Percentiles rank a stretch among this genome's conserved stretches.
phyloP scores from a whole-genome alignment of 306 rosid species.

The Ormosia semicastrata region DNA sequence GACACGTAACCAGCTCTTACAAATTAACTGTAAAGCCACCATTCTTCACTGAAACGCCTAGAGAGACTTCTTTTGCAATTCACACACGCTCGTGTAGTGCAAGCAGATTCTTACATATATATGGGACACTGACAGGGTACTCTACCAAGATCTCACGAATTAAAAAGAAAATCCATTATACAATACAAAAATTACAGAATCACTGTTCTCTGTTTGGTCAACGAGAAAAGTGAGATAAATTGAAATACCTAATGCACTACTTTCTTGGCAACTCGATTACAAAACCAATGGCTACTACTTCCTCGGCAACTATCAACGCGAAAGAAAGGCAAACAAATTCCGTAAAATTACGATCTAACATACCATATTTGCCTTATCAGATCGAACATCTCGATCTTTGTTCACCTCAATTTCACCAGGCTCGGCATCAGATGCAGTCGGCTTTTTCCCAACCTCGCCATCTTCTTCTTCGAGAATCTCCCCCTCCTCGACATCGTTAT shows the following conservation, averaged over 20 bases:
- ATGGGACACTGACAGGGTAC: slow-evolving; percentile 71
- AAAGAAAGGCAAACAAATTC: background rate
- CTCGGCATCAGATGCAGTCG: slow-evolving; percentile 32
- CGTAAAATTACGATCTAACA: slow-evolving; percentile 21
- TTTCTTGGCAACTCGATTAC: background rate
- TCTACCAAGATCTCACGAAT: slow-evolving; percentile 59
- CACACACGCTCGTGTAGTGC: slow-evolving; percentile 81
- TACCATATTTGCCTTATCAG: slow-evolving; percentile 49
- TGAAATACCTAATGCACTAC: background rate
- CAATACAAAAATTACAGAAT: slow-evolving; percentile 15
- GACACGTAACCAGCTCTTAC: slow-evolving; percentile 93
- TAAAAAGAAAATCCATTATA: slow-evolving; percentile 24
- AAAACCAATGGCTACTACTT: background rate
- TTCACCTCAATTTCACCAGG: slow-evolving; percentile 37
- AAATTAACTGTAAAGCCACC: slow-evolving; percentile 87
- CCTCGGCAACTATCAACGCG: slow-evolving; percentile 26
- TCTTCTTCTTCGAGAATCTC: slow-evolving; percentile 71
- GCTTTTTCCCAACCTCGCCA: slow-evolving; percentile 27
- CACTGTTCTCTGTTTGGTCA: slow-evolving; percentile 12
- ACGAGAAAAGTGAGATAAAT: slow-evolving; percentile 9
- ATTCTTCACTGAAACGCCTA: slow-evolving; percentile 97
- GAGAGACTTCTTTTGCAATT: slow-evolving; percentile 89
- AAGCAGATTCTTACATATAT: slow-evolving; percentile 84
- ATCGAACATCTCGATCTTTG: slow-evolving; percentile 26
- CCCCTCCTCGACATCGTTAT: slow-evolving; percentile 76